phyloP scores from a whole-genome alignment of 2,329 filamentous ascomycete species.

The Alternaria rosae region DNA sequence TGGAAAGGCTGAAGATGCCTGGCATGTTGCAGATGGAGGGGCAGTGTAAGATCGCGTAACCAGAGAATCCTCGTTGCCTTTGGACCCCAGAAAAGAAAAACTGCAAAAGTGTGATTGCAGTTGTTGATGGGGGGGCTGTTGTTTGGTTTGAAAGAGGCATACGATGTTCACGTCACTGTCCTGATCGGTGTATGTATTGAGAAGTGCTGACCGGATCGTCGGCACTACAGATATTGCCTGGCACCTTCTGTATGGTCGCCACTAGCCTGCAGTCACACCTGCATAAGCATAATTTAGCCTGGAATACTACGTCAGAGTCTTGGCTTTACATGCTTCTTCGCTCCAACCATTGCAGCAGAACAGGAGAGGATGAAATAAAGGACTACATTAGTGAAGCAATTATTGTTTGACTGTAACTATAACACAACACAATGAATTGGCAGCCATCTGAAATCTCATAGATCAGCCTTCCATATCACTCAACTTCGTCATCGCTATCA shows the following conservation, averaged over 20 bases:
- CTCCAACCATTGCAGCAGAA: not conserved
- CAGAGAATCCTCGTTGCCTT: not conserved
- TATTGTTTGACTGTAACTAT: not conserved
- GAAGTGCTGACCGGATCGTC: not conserved
- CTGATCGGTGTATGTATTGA: not conserved
- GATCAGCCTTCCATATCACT: not conserved
- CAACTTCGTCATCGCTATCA: not conserved
- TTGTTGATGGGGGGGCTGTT: not conserved
- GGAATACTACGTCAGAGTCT: not conserved
- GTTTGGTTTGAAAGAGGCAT: not conserved
- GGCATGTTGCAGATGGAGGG: not conserved
- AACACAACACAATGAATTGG: not conserved
- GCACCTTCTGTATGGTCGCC: not conserved
- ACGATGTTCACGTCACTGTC: not conserved
- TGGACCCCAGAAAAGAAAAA: not conserved
- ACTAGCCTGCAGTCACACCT: not conserved
- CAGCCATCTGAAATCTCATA: rapidly evolving
- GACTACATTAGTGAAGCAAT: not conserved
- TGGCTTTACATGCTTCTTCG: not conserved
- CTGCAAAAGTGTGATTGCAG: not conserved
- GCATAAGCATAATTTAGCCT: not conserved
- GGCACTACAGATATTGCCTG: not conserved
- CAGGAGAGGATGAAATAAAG: not conserved
- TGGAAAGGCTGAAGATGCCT: not conserved
- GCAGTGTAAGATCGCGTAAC: not conserved